Evolutionary conservation across 164 flowering plant species (phyloP), one percentile per base, ranked within the genome.

Genomic region (Annona squamosa): DNA sequence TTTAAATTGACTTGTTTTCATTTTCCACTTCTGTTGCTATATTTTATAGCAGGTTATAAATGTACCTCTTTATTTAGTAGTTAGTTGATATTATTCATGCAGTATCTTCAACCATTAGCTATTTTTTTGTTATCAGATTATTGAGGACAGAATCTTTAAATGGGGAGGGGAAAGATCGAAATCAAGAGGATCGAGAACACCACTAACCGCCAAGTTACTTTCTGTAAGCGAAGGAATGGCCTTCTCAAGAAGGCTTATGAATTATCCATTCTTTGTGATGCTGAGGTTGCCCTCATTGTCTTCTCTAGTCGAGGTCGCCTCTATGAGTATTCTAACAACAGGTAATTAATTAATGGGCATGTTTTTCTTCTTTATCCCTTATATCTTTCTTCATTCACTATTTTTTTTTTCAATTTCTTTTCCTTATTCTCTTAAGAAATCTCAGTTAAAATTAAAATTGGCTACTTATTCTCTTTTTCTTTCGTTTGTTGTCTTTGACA

Each of bases 131-230:
- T 0, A 52, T 52, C 59, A 5, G 59, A 9, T 52, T 52, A 52
- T 52, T 52, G 13, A 52, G 13, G 59, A 52, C 5, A 68, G 56
- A n/a, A 68, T 68, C 42, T 18, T 5, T 26, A 72, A 48, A 80
- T 80, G 82, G 81, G 80, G 12, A 72, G 83, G 65, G 79, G 83
- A 46, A 81, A 81, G 75, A 81, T 81, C 59, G 80, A 78, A 48
- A 81, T 81, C 47, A 77, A 77, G 76, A 67, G 80, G 74, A 81
- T 81, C 63, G 83, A 81, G 57, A 81, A 76, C 73, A 77, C 80
- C 2, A 78, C 83, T 0, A 81, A 75, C 42, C 75, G 83, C 5
- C 80, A 78, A 48, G 83, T 81, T 13, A 81, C 83, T 59, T 81
- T 81, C 71, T 77, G 83, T 64, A 81, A 81, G 65, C 75, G 83